Evolutionary conservation across 208 protist genomes (phyloP).

Genomic region (Trypanosoma brucei): DNA sequence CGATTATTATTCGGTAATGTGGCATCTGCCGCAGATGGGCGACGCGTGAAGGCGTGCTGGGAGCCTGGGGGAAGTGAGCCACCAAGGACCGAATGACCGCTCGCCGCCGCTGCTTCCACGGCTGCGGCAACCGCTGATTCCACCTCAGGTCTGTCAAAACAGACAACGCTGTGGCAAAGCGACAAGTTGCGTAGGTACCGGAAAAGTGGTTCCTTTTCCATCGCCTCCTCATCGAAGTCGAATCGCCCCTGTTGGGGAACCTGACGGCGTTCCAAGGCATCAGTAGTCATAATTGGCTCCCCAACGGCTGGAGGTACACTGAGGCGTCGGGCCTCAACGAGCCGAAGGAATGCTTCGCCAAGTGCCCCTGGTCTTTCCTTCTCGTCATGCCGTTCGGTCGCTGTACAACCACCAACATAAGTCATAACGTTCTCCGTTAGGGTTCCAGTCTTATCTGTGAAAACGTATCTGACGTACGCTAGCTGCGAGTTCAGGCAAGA

Average conservation of each 20-base stretch:
- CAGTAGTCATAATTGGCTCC: background rate
- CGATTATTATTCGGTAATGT: background rate
- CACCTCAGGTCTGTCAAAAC: constrained; percentile 38
- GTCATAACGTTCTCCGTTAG: constrained; percentile 89
- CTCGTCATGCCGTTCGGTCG: constrained; percentile 45
- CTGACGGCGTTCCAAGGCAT: background rate
- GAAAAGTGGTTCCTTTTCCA: constrained; percentile 49
- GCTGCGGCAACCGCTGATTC: constrained; percentile 7
- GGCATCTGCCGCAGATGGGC: too few relatives aligned
- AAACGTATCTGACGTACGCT: constrained; percentile 79
- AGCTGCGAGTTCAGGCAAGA: constrained; percentile 87
- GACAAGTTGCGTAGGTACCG: constrained; percentile 62
- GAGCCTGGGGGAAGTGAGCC: background rate
- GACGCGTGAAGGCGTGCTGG: background rate
- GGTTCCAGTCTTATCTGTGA: constrained; percentile 91
- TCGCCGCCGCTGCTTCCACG: background rate
- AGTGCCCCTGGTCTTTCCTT: constrained; percentile 55
- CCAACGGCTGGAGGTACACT: background rate
- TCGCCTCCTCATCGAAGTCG: constrained; percentile 27
- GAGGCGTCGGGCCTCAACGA: constrained; percentile 3
- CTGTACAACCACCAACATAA: constrained; percentile 60
- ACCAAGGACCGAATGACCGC: background rate
- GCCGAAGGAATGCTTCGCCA: constrained; percentile 34
- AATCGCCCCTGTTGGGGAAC: background rate
- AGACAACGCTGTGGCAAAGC: constrained; percentile 80